Percentiles rank a stretch among this genome's conserved stretches.
These are phyloP conservation scores for Grammothele lineata DNA, from an alignment of 768 basidiomycete genomes.

Conservation along the genomic window DNA sequence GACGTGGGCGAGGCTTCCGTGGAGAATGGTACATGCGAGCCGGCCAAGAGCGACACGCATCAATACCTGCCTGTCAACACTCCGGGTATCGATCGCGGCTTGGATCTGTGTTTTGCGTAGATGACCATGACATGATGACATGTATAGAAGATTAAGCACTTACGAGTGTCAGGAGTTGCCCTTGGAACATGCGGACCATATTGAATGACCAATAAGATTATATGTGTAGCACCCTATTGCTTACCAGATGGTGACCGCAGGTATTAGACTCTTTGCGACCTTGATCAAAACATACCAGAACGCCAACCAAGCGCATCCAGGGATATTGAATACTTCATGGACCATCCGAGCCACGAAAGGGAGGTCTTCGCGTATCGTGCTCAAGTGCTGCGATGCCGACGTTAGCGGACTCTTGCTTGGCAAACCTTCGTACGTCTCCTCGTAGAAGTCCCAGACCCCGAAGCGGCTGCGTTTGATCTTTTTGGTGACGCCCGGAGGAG, in stretches of 20 bases:
- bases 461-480: too few species aligned
- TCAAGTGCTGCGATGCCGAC: conserved; percentile 42
- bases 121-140: too few species aligned
- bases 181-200: conserved; percentile 47
- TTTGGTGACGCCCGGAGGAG: too few species aligned
- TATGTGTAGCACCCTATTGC: conserved; percentile 15
- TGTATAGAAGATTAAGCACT: not conserved
- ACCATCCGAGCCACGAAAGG: conserved; percentile 67
- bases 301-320: conserved; percentile 47
- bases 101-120: conserved; percentile 65
- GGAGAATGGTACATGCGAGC: conserved; percentile 44
- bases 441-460: conserved; percentile 77
- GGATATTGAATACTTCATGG: conserved; percentile 52
- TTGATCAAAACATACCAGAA: conserved; percentile 41
- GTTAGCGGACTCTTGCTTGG: conserved; percentile 34
- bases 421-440: conserved; percentile 41
- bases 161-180: conserved; percentile 61
- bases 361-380: conserved; percentile 43
- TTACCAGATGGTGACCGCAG: conserved; percentile 62
- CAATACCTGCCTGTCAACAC: conserved; percentile 53
- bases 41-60: conserved; percentile 51
- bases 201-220: not conserved
- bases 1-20: conserved; percentile 39
- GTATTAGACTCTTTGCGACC: conserved; percentile 44
- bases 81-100: conserved; percentile 57